phyloP scores from a whole-genome alignment of 441 rosid genomes.

The Populus hybrid region DNA sequence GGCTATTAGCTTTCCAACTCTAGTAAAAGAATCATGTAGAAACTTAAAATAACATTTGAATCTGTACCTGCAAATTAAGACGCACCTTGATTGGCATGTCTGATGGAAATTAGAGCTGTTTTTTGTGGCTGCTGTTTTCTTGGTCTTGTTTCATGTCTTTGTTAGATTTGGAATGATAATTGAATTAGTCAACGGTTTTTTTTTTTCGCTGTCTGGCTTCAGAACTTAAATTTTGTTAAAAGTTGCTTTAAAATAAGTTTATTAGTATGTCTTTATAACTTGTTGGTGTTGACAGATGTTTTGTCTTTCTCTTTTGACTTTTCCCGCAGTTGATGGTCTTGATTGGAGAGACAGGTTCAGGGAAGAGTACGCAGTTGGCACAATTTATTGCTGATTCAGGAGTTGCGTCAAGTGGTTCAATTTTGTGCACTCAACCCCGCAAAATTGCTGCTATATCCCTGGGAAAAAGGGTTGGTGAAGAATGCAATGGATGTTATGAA shows the following conservation, averaged over 20 bases:
- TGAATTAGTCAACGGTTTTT: neutral
- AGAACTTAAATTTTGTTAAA: neutral
- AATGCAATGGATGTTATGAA: slow-evolving; percentile 62
- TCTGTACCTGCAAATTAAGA: neutral
- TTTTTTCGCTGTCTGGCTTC: neutral
- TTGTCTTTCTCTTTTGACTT: slow-evolving; percentile 11
- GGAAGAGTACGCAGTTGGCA: slow-evolving; percentile 28
- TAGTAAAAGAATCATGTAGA: neutral
- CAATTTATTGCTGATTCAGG: slow-evolving; percentile 95
- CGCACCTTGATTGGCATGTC: neutral
- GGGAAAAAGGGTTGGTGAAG: slow-evolving; percentile 70
- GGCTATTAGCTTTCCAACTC: neutral
- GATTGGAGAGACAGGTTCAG: slow-evolving; percentile 92
- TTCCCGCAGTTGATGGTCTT: slow-evolving; percentile 59
- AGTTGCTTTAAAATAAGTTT: neutral
- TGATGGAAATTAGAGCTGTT: neutral
- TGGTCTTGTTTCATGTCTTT: neutral
- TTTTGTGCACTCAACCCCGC: slow-evolving; percentile 90
- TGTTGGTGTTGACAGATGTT: neutral
- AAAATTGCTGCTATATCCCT: slow-evolving; percentile 82
- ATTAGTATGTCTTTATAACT: neutral
- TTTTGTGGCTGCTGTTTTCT: neutral
- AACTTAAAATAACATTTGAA: neutral
- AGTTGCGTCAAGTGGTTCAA: slow-evolving; percentile 48
- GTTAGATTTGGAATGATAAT: neutral